Percentiles rank a stretch among this genome's conserved stretches.
Conservation (phyloP, 23 red algal genomes). For the Gracilariopsis chorda region DNA sequence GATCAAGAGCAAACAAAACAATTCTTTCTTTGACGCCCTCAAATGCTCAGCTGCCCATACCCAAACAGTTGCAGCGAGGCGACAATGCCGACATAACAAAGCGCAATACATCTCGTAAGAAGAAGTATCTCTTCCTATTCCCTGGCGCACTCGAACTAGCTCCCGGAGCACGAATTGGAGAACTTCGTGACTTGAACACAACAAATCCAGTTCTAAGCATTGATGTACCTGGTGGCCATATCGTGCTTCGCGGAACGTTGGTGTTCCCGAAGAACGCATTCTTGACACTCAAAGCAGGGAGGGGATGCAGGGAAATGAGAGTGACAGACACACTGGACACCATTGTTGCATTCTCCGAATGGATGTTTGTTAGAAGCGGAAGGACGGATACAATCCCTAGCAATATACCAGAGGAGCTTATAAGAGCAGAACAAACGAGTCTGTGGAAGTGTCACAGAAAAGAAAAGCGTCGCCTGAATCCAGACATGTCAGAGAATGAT, state of each 20-base stretch:
- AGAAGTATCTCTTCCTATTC: conserved; percentile 59
- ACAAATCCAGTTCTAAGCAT: conserved; percentile 28
- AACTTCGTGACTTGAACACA: conserved; percentile 28
- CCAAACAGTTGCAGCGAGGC: neutral
- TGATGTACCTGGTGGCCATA: neutral
- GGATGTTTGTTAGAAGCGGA: conserved; percentile 20
- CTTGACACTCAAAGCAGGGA: conserved; percentile 20
- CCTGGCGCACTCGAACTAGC: conserved; percentile 36
- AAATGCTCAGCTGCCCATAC: neutral
- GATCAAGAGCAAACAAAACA: too few species aligned
- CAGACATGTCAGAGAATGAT: neutral
- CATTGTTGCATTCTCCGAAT: conserved; percentile 61
- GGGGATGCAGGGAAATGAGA: neutral
- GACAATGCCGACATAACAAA: conserved; percentile 69
- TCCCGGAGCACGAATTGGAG: conserved; percentile 40
- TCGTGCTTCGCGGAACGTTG: conserved; percentile 27
- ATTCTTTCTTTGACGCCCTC: too few species aligned
- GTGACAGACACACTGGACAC: conserved; percentile 56
- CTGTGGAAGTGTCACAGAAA: neutral
- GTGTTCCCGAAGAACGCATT: conserved; percentile 49
- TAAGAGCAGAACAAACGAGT: neutral
- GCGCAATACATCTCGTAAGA: conserved; percentile 24
- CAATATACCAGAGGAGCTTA: neutral
- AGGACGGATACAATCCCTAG: neutral
- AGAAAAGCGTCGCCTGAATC: neutral